These are phyloP conservation scores for Oxalis stricta DNA, from an alignment of 441 rosid genomes.

Conservation along the genomic window DNA sequence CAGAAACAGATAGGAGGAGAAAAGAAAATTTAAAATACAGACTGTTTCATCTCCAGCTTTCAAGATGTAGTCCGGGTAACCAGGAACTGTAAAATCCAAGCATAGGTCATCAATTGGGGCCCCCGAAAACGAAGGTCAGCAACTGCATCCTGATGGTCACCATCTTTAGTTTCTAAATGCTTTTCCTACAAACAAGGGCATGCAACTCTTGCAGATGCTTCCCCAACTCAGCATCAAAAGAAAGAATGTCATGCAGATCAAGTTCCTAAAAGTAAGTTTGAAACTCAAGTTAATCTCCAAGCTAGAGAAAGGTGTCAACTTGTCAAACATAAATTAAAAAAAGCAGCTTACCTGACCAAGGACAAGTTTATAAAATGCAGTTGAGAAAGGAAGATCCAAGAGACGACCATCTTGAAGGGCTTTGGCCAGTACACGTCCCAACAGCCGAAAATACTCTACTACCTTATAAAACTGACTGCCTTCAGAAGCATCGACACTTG, in stretches of 20 bases:
- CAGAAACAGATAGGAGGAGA: not conserved
- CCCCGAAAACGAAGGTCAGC: conserved; percentile 52
- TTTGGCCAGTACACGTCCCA: conserved; percentile 98
- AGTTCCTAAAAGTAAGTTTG: conserved; percentile 65
- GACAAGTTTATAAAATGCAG: conserved; percentile 79
- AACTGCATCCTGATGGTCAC: conserved; percentile 22
- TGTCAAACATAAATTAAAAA: not conserved
- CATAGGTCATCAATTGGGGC: conserved; percentile 67
- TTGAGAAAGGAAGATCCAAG: conserved; percentile 74
- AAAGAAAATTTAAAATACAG: conserved; percentile 8
- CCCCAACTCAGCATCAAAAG: conserved; percentile 83
- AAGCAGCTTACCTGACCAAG: conserved; percentile 69
- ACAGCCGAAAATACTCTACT: conserved; percentile 71
- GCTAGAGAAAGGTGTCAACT: not conserved
- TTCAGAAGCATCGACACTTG: conserved; percentile 56
- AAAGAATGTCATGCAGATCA: conserved; percentile 80
- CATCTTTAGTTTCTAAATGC: conserved; percentile 40
- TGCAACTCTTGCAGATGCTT: conserved; percentile 76
- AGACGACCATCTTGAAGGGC: conserved; percentile 99
- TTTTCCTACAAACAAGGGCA: conserved; percentile 69
- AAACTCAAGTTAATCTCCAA: not conserved
- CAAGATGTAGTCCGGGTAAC: conserved; percentile 79
- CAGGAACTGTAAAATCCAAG: conserved; percentile 93
- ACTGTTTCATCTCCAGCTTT: conserved; percentile 79
- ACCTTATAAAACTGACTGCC: conserved; percentile 64